These are phyloP conservation scores for Sclerotinia borealis DNA, from an alignment of 2,329 filamentous ascomycete species.

Conservation along the genomic window DNA sequence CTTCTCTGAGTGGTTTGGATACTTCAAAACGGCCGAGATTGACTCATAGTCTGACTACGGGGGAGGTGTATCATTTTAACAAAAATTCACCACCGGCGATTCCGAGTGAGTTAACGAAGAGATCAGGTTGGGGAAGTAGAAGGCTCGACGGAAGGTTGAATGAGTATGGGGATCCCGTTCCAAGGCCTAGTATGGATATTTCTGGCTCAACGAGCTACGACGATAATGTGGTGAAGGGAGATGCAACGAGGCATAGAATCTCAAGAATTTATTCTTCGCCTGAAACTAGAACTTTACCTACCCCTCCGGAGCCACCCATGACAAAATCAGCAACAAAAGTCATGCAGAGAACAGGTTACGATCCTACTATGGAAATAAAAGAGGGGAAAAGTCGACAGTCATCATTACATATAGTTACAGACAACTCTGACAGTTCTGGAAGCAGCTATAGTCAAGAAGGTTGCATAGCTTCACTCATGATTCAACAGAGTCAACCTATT, in stretches of 20 bases:
- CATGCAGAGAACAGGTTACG: conserved; percentile 21
- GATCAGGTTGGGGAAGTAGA: neutral
- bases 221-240: neutral
- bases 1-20: neutral
- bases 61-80: neutral
- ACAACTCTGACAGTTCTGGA: conserved; percentile 10
- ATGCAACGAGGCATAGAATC: neutral
- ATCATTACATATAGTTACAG: neutral
- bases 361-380: conserved; percentile 12
- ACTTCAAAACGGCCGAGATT: neutral
- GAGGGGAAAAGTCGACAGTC: neutral
- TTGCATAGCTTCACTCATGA: neutral
- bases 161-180: conserved; percentile 8
- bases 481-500: neutral
- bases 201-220: neutral
- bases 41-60: neutral
- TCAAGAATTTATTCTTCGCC: conserved; percentile 1
- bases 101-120: neutral
- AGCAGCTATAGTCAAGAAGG: conserved; percentile 7
- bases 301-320: conserved; percentile 7
- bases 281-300: neutral
- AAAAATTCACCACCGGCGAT: neutral
- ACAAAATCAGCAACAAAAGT: conserved; percentile 21
- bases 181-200: neutral
- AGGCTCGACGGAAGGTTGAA: conserved; percentile 7